These are phyloP conservation scores for Erysiphe neolycopersici DNA, from an alignment of 2,329 filamentous ascomycete species.

Conservation along the genomic window DNA sequence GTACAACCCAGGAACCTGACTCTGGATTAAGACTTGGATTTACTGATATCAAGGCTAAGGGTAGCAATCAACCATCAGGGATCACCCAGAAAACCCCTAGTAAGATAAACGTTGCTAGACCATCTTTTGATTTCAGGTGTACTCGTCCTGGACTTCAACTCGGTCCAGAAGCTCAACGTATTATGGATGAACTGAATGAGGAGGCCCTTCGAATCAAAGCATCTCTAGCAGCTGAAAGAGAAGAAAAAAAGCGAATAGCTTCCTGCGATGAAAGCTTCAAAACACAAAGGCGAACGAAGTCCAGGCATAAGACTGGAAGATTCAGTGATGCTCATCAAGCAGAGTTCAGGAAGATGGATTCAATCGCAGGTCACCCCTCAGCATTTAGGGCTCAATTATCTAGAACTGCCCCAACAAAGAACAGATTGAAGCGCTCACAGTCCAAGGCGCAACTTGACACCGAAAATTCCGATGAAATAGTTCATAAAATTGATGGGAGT, in stretches of 20 bases:
- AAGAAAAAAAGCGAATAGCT: slow-evolving; percentile 20
- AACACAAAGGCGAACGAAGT: slow-evolving; percentile 47
- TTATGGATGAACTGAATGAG: slow-evolving; percentile 42
- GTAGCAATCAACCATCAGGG: slow-evolving; percentile 16
- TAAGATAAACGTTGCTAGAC: slow-evolving; percentile 25
- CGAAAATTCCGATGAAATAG: neutral
- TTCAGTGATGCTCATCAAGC: slow-evolving; percentile 71
- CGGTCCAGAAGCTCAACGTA: slow-evolving; percentile 30
- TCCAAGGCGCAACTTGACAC: slow-evolving; percentile 25
- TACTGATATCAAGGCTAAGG: slow-evolving; percentile 29
- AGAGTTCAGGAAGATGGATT: slow-evolving; percentile 94
- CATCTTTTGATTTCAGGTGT: slow-evolving; percentile 39
- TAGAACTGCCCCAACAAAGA: slow-evolving; percentile 23
- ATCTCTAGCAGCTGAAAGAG: slow-evolving; percentile 34
- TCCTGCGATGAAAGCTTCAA: slow-evolving; percentile 16
- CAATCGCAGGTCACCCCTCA: slow-evolving; percentile 66
- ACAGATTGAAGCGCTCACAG: slow-evolving; percentile 22
- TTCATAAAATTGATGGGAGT: no score
- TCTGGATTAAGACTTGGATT: slow-evolving; percentile 66
- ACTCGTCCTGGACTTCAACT: slow-evolving; percentile 26
- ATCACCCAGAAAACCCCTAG: slow-evolving; percentile 34
- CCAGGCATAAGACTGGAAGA: slow-evolving; percentile 51
- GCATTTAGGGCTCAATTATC: slow-evolving; percentile 36
- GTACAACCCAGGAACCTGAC: slow-evolving; percentile 48
- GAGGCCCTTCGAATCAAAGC: slow-evolving; percentile 46